Percentiles rank a stretch among this genome's conserved stretches.
phyloP scores from a whole-genome alignment of 2,329 filamentous ascomycete genomes.

The Cercospora citrullina region DNA sequence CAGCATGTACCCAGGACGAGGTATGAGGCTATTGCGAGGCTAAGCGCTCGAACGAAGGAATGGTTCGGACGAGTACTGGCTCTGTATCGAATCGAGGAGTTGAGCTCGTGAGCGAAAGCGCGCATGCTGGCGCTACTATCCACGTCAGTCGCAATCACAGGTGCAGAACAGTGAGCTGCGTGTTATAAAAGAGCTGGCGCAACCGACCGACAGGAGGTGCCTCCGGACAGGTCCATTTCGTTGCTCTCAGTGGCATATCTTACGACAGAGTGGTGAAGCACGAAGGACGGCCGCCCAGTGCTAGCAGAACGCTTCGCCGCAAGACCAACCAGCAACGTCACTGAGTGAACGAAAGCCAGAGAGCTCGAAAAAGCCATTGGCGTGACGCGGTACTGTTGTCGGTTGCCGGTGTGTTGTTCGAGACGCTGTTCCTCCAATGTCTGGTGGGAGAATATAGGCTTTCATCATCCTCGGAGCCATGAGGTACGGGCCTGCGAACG shows the following conservation, averaged over 20 bases:
- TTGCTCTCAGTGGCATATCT: background rate
- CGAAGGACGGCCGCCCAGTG: background rate
- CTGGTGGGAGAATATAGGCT: background rate
- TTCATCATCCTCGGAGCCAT: background rate
- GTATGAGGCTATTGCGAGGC: accelerated
- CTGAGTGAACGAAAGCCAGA: background rate
- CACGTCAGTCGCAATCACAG: background rate
- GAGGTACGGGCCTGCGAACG: too few species aligned
- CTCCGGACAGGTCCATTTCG: background rate
- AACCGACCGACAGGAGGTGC: background rate
- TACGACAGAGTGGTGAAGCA: background rate
- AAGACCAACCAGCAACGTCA: background rate
- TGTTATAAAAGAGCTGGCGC: background rate
- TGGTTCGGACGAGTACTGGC: background rate
- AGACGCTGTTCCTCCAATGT: background rate
- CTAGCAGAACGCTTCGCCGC: background rate
- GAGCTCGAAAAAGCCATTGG: background rate
- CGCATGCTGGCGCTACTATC: background rate
- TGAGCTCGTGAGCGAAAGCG: background rate
- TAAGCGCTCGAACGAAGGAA: background rate
- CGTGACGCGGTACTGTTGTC: background rate
- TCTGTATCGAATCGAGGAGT: background rate
- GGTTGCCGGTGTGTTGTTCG: background rate
- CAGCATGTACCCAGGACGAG: background rate
- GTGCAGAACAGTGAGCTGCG: background rate